A percentile compares a stretch with the other conserved stretches of the same genome.
Evolutionary conservation across 768 basidiomycete genomes (phyloP).

Genomic region (Gloeophyllum trabeum): DNA sequence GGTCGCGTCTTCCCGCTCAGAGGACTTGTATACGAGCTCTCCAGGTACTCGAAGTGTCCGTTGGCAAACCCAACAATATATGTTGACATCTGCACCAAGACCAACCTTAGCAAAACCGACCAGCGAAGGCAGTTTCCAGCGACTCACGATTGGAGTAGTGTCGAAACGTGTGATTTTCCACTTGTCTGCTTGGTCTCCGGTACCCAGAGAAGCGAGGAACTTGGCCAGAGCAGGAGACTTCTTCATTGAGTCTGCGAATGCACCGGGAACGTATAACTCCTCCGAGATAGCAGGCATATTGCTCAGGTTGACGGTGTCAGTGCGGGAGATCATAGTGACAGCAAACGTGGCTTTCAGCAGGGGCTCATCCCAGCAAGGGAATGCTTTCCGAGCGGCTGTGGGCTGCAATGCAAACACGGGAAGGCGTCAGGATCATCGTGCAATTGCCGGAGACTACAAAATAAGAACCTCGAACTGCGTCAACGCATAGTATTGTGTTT

Average conservation of each 20-base stretch:
- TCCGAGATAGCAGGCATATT: constrained; percentile 81
- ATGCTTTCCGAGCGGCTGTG: constrained; percentile 72
- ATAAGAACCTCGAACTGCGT: constrained; percentile 76
- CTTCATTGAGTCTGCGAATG: constrained; percentile 5
- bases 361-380: constrained; percentile 94
- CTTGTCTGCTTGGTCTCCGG: constrained; percentile 23
- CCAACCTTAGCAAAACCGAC: too few species aligned
- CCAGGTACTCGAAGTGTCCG: constrained; percentile 63
- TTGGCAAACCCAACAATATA: constrained; percentile 88
- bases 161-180: constrained; percentile 84
- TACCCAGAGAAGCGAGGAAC: constrained; percentile 29
- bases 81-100: constrained; percentile 63
- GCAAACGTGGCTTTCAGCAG: constrained; percentile 76
- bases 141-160: constrained; percentile 55
- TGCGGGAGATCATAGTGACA: constrained; percentile 71
- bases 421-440: constrained; percentile 3
- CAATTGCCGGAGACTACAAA: background rate
- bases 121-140: background rate
- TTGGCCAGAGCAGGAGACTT: constrained; percentile 16
- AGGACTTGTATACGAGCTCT: constrained; percentile 68
- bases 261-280: constrained; percentile 26
- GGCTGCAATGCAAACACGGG: constrained; percentile 32
- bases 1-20: constrained; percentile 73
- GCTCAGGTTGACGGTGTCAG: constrained; percentile 64
- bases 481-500: constrained; percentile 58